Percentiles rank a stretch among this genome's conserved stretches.
Evolutionary conservation across 768 basidiomycete species (phyloP).

Genomic region (Piloderma croceum): DNA sequence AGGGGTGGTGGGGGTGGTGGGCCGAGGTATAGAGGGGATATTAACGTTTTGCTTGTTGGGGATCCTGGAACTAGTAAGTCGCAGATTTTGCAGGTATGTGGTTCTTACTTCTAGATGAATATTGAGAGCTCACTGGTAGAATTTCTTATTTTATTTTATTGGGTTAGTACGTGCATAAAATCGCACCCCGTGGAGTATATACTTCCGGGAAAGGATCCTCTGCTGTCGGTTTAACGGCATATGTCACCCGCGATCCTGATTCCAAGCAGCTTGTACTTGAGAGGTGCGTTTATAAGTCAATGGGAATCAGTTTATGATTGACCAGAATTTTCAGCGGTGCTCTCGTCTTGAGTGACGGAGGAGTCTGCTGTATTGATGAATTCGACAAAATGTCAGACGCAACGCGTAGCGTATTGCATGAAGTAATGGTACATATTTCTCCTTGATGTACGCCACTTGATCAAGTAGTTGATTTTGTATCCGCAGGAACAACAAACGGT

Average conservation of each 20-base stretch:
- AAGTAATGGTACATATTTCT: conserved; percentile 77
- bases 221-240: conserved; percentile 96
- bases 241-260: conserved; percentile 96
- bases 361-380: conserved; percentile 98
- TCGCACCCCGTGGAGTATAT: conserved; percentile 95
- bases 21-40: conserved; percentile 94
- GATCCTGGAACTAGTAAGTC: conserved; percentile 97
- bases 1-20: conserved; percentile 93
- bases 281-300: conserved; percentile 46
- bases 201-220: conserved; percentile 98
- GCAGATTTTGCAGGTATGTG: conserved; percentile 81
- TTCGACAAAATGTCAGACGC: conserved; percentile 99
- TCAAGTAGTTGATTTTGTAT: not conserved
- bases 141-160: conserved; percentile 5
- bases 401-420: conserved; percentile 95
- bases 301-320: conserved; percentile 3
- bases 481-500: conserved; percentile 97
- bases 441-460: not conserved
- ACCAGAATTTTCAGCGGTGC: conserved; percentile 59
- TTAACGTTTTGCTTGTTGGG: conserved; percentile 95
- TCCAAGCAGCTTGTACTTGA: conserved; percentile 97
- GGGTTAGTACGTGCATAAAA: conserved; percentile 92
- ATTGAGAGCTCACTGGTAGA: too few species aligned
- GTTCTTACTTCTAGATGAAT: conserved; percentile 1
- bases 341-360: conserved; percentile 90